These are phyloP conservation scores for Ophioceras dolichostomum DNA, from an alignment of 2,329 filamentous ascomycete genomes.

Conservation along the genomic window DNA sequence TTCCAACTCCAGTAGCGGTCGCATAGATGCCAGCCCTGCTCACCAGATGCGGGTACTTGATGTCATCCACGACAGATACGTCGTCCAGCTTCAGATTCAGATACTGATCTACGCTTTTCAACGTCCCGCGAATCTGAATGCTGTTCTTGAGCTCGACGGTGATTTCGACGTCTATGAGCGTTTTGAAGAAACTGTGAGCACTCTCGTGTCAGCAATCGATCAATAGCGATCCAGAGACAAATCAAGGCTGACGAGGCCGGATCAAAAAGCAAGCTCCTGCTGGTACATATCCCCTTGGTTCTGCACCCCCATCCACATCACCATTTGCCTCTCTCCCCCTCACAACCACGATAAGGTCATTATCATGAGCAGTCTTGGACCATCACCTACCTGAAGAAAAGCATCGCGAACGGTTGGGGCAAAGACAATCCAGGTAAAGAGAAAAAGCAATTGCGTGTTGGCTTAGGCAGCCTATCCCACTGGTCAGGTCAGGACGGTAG, in stretches of 20 bases:
- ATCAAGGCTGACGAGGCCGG: too few relatives aligned
- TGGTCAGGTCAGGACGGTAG: too few relatives aligned
- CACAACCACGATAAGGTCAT: too few relatives aligned
- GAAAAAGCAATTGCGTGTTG: too few relatives aligned
- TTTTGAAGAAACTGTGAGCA: slow-evolving; percentile 95
- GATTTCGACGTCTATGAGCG: slow-evolving; percentile 91
- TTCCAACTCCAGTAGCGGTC: neutral
- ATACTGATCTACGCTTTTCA: slow-evolving; percentile 96
- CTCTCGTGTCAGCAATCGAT: too few relatives aligned
- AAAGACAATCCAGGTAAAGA: too few relatives aligned
- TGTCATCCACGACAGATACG: slow-evolving; percentile 81
- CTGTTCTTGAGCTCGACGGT: slow-evolving; percentile 99
- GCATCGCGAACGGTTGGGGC: slow-evolving; percentile 10
- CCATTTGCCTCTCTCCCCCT: too few relatives aligned
- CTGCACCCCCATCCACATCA: too few relatives aligned
- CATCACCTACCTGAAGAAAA: slow-evolving; percentile 17
- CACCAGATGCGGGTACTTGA: slow-evolving; percentile 89
- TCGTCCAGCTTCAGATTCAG: slow-evolving; percentile 98
- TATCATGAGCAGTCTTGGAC: too few relatives aligned
- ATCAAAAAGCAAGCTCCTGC: too few relatives aligned
- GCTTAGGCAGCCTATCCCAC: neutral
- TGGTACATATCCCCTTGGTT: too few relatives aligned
- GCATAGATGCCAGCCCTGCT: slow-evolving; percentile 11
- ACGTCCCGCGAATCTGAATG: slow-evolving; percentile 86
- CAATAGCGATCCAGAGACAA: too few relatives aligned